A percentile compares a stretch with the other conserved stretches of the same genome.
Evolutionary conservation across 169 alveolate species (phyloP).

Genomic region (Cytauxzoon felis): DNA sequence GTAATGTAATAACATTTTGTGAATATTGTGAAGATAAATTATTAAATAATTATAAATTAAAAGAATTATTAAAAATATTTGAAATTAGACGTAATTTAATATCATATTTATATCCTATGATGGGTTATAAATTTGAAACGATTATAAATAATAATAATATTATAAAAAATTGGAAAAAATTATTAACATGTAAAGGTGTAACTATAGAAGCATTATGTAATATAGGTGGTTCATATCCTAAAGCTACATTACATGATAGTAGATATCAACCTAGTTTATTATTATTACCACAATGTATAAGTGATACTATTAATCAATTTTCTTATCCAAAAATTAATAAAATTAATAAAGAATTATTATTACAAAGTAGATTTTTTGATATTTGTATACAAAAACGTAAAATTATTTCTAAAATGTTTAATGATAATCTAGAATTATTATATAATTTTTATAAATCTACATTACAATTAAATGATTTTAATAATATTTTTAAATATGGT

Average conservation of each 20-base stretch:
- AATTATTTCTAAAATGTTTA: conserved; percentile 3
- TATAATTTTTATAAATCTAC: conserved; percentile 5
- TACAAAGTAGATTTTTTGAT: conserved; percentile 3
- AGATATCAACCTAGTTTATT: conserved; percentile 22
- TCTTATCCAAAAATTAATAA: background rate
- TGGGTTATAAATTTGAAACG: conserved; percentile 39
- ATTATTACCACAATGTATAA: conserved; percentile 6
- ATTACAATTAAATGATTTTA: conserved; percentile 4
- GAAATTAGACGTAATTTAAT: conserved; percentile 29
- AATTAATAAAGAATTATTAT: background rate
- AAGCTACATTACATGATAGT: conserved; percentile 47
- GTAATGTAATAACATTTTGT: conserved; percentile 28
- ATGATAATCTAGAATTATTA: conserved; percentile 27
- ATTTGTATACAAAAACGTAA: conserved; percentile 4
- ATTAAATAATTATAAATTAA: conserved; percentile 12
- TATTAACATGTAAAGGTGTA: conserved; percentile 1
- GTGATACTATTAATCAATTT: conserved; percentile 8
- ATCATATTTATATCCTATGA: conserved; percentile 31
- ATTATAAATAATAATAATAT: background rate
- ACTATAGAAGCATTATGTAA: conserved; percentile 42
- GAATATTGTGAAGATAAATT: conserved; percentile 48
- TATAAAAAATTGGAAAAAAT: background rate
- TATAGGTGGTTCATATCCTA: conserved; percentile 42
- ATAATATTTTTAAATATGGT: conserved; percentile 30
- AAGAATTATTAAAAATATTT: conserved; percentile 13